Base-by-base conservation (phyloP, 2,329 filamentous ascomycete species). In the Penicillium sp. region DNA sequence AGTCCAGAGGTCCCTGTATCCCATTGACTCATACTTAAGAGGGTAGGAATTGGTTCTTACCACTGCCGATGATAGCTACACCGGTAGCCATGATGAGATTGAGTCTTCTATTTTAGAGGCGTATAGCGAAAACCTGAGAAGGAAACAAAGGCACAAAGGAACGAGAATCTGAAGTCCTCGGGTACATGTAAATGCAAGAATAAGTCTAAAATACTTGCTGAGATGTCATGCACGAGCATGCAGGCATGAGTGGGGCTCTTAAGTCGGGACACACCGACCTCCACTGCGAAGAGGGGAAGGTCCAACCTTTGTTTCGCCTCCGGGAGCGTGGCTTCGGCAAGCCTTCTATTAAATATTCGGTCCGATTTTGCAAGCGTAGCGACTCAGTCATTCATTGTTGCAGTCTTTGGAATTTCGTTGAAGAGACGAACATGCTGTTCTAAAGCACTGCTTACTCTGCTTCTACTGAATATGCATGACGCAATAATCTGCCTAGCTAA, bases 21-120 rank as follows among this genome's bases (percentile, higher is more conserved):
- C 33, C 15, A 46, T 47, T 25, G 12, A 26, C 26, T 51, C 35
- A 4, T 14, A 25, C 35, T 26, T 14, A 9, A 31, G 29, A 18
- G 4, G n/a, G 7, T 11, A 18, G n/a, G 20, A 9, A 27, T 18
- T n/a, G 27, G 51, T 26, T 54, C 61, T 37, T 66, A 75, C 75
- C 82, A 66, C 79, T 81, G 31, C 82, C 82, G 37, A 84, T 75
- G 26, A 84, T 76, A 14, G 81, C 82, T 15, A 84, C 74, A 26
- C 78, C 77, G 44, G 79, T 73, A 46, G 69, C 46, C 73, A 76
- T 51, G 22, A 35, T 27, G 14, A 4, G 18, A 11, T 37, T 48
- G n/a, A 12, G 33, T 42, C n/a, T 25, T 29, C 11, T 31, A 31
- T n/a, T 27, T 12, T 2, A 22, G 18, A 22, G 11, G 8, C 3